phyloP scores from a whole-genome alignment of 2,329 filamentous ascomycete species.

The Diaporthe sp. region DNA sequence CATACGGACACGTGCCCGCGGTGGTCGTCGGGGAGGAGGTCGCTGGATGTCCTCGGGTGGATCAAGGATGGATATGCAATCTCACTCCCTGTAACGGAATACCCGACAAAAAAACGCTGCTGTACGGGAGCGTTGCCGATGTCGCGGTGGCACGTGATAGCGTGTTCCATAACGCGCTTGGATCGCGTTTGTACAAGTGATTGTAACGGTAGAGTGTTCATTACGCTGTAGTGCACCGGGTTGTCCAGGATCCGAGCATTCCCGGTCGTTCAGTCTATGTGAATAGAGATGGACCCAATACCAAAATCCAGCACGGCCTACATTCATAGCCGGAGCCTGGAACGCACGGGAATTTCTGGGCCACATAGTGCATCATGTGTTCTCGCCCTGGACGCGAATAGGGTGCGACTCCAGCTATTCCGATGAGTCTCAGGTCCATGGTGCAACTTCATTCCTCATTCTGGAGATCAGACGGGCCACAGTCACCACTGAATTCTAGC shows the following conservation, averaged over 20 bases:
- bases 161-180: background rate
- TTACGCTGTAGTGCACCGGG: too few species aligned
- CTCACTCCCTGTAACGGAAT: background rate
- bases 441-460: too few species aligned
- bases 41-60: too few species aligned
- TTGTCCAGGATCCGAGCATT: too few species aligned
- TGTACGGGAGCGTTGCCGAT: slow-evolving; percentile 1
- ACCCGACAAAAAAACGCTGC: background rate
- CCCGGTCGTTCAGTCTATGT: background rate
- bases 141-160: background rate
- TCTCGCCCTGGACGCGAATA: background rate
- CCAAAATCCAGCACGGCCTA: background rate
- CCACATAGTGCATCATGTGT: background rate
- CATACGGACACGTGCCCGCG: background rate
- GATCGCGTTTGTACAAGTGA: too few species aligned
- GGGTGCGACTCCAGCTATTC: background rate
- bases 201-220: background rate
- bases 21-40: background rate
- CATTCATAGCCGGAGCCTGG: background rate
- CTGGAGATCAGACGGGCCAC: background rate
- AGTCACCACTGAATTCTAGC: background rate
- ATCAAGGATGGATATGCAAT: too few species aligned
- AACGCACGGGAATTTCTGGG: background rate
- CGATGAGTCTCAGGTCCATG: too few species aligned
- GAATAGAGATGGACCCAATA: background rate